These are phyloP conservation scores for Calonectria ilicicola DNA, from an alignment of 2,329 filamentous ascomycete genomes.

Conservation along the genomic window DNA sequence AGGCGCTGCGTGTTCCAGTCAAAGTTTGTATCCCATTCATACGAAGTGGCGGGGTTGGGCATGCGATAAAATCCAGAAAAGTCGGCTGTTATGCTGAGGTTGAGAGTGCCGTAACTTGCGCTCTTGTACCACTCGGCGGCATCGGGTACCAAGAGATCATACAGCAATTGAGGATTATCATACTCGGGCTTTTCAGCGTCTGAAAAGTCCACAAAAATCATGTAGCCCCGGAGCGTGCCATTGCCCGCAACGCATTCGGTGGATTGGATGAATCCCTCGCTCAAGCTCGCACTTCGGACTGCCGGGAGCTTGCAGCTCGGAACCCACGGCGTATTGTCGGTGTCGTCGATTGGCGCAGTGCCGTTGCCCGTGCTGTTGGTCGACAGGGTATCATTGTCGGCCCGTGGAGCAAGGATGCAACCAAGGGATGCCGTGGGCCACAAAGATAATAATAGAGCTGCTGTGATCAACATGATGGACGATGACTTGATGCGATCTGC, in stretches of 20 bases:
- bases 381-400: not conserved
- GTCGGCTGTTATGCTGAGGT: slow-evolving; percentile 38
- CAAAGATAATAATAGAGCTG: not conserved
- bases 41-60: slow-evolving; percentile 24
- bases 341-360: not conserved
- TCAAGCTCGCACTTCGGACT: slow-evolving; percentile 39
- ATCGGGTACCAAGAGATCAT: slow-evolving; percentile 29
- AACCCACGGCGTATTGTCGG: slow-evolving; percentile 1
- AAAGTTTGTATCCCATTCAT: slow-evolving; percentile 16
- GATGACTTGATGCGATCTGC: not conserved
- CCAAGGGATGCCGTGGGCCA: not conserved
- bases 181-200: slow-evolving; percentile 38
- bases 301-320: slow-evolving; percentile 39
- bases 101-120: slow-evolving; percentile 40
- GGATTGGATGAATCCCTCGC: slow-evolving; percentile 44
- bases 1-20: slow-evolving; percentile 4
- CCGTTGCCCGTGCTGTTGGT: not conserved
- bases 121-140: slow-evolving; percentile 36
- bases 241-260: slow-evolving; percentile 47
- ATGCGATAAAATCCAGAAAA: slow-evolving; percentile 41
- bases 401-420: not conserved
- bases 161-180: slow-evolving; percentile 38
- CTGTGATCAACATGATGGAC: not conserved
- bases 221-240: slow-evolving; percentile 46
- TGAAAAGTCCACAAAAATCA: slow-evolving; percentile 53